Evolutionary conservation across 257 asterid species (phyloP).

Genomic region (Fraxinus excelsior): DNA sequence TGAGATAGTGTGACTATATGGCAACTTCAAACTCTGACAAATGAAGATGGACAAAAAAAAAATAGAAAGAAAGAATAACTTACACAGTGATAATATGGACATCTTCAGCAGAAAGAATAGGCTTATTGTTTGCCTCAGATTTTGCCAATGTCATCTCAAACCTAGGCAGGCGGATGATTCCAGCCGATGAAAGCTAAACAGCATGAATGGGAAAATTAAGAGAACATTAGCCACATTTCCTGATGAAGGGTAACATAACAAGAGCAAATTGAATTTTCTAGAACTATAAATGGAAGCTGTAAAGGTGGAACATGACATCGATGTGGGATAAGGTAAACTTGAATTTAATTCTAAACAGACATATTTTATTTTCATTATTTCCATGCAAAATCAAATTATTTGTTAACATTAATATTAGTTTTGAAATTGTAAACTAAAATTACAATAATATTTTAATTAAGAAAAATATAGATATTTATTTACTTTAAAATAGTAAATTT

Average conservation of each 20-base stretch:
- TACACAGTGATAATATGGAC: slow-evolving; percentile 86
- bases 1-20: slow-evolving; percentile 26
- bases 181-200: slow-evolving; percentile 80
- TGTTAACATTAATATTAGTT: no score
- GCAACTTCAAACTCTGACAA: slow-evolving; percentile 20
- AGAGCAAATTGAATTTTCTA: slow-evolving; percentile 14
- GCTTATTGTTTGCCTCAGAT: slow-evolving; percentile 73
- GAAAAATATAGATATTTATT: no score
- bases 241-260: slow-evolving; percentile 12
- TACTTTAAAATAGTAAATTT: no score
- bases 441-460: no score
- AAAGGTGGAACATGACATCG: slow-evolving; percentile 14
- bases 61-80: slow-evolving; percentile 24
- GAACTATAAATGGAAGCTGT: slow-evolving; percentile 15
- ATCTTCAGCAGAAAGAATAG: slow-evolving; percentile 85
- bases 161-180: slow-evolving; percentile 82
- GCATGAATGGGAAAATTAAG: slow-evolving; percentile 18
- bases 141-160: slow-evolving; percentile 89
- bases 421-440: no score
- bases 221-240: background rate
- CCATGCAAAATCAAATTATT: no score
- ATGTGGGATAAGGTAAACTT: no score
- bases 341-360: no score
- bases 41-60: slow-evolving; percentile 2
- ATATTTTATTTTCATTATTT: no score